A percentile compares a stretch with the other conserved stretches of the same genome.
Evolutionary conservation across 768 basidiomycete genomes (phyloP).

Genomic region (Phlebiopsis flavidoalba): DNA sequence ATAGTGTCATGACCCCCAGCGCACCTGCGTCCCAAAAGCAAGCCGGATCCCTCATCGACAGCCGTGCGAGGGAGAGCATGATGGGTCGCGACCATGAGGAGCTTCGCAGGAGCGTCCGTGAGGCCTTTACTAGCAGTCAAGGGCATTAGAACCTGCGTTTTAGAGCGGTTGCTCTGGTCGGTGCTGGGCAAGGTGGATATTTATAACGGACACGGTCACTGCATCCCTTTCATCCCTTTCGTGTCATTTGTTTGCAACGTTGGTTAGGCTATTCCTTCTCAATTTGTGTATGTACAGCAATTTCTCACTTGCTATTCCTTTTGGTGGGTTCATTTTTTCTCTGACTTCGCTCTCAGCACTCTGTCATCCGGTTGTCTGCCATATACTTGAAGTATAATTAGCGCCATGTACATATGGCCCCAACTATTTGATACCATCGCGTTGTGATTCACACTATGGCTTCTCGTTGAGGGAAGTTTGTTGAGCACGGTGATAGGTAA

Average conservation of each 20-base stretch:
- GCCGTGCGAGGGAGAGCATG: conserved; percentile 40
- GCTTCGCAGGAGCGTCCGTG: conserved; percentile 74
- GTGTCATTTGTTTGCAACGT: background rate
- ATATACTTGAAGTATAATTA: conserved; percentile 18
- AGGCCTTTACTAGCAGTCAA: conserved; percentile 70
- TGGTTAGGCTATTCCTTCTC: background rate
- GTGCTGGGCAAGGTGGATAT: background rate
- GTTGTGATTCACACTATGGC: background rate
- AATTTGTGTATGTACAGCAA: conserved; percentile 2
- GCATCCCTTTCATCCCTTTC: conserved; percentile 5
- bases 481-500: background rate
- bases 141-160: conserved; percentile 23
- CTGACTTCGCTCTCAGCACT: background rate
- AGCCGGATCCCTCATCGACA: conserved; percentile 63
- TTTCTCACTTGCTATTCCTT: background rate
- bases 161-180: background rate
- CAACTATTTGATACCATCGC: background rate
- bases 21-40: conserved; percentile 61
- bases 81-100: conserved; percentile 67
- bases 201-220: conserved; percentile 1
- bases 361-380: background rate
- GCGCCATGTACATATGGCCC: conserved; percentile 17
- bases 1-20: conserved; percentile 55
- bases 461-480: background rate
- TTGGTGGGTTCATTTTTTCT: conserved; percentile 1